A percentile compares a stretch with the other conserved stretches of the same genome.
phyloP scores from a whole-genome alignment of 2,329 filamentous ascomycete species.

The Claviceps pazoutovae region DNA sequence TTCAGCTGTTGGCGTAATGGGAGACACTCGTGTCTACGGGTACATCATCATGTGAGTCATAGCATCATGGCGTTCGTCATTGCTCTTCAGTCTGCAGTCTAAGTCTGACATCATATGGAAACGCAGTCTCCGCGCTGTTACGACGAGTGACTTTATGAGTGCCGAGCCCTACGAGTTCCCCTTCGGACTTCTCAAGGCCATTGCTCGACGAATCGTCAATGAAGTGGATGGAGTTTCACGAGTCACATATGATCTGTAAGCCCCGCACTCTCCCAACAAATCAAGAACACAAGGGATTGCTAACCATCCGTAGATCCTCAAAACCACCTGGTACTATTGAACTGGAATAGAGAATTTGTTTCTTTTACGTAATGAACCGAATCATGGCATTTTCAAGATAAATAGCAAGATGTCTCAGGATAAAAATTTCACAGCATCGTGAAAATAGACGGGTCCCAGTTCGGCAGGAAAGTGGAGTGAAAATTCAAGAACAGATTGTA shows the following conservation, averaged over 20 bases:
- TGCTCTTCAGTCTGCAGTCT: background rate
- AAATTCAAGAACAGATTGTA: no score
- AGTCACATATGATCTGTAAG: conserved; percentile 48
- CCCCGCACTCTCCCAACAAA: no score
- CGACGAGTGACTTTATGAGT: conserved; percentile 33
- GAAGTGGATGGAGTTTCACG: conserved; percentile 55
- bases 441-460: background rate
- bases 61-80: no score
- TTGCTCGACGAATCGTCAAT: conserved; percentile 20
- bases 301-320: conserved; percentile 19
- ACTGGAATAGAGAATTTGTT: conserved; percentile 33
- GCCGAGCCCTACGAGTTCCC: conserved; percentile 56
- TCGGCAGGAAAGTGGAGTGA: no score
- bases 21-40: conserved; percentile 17
- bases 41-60: conserved; percentile 16
- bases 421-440: background rate
- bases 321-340: conserved; percentile 58
- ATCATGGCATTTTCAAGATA: background rate
- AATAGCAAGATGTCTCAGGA: background rate
- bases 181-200: conserved; percentile 44
- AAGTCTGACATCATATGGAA: background rate
- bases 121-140: conserved; percentile 4
- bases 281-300: background rate
- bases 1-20: conserved; percentile 8
- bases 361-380: background rate